Base-by-base conservation (phyloP, 176 grass and related monocot species). In the Leersia perrieri region DNA sequence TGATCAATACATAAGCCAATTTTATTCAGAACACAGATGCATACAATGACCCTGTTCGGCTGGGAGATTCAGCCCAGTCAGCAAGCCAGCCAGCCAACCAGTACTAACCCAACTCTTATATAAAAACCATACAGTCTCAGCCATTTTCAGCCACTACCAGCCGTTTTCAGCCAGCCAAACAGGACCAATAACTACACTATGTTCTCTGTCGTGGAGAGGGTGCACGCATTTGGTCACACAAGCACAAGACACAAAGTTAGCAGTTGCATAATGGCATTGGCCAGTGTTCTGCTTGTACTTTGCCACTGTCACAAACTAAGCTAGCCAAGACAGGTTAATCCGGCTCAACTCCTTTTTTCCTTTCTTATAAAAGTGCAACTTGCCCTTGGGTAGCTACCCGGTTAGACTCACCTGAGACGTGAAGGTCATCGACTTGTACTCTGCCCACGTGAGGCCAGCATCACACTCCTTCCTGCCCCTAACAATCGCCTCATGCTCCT, bases 351-450 rank as follows among this genome's bases (percentile, higher is more conserved):
- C n/a, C n/a, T n/a, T n/a, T n/a, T 22, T 78, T 25, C 33, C 79
- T 84, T 60, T 51, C 3, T 51, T 11, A 14, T 47, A 51, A 15
- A 26, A 33, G 41, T 80, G 72, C 76, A 87, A 79, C 73, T 79
- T 85, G 49, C 74, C 34, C 29, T 60, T 38, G 34, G 40, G 33
- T 26, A 26, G n/a, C 25, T 47, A 53, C 51, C 66, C 39, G 64
- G 78, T 83, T 87, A 86, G 68, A 70, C 81, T 86, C 82, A 97
- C 94, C 91, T 93, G 88, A 67, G 82, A 85, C 32, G 94, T 97
- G 73, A 97, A 89, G 34, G 83, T 87, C 94, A 97, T 97, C 33
- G 90, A 89, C 92, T 85, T 97, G 73, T 97, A 97, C 80, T 93
- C 94, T 14, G 79, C 53, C 94, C 94, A 97, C 83, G 91, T 93